Base-by-base conservation (phyloP, 2,329 filamentous ascomycete species). In the Colletotrichum tamarilloi region DNA sequence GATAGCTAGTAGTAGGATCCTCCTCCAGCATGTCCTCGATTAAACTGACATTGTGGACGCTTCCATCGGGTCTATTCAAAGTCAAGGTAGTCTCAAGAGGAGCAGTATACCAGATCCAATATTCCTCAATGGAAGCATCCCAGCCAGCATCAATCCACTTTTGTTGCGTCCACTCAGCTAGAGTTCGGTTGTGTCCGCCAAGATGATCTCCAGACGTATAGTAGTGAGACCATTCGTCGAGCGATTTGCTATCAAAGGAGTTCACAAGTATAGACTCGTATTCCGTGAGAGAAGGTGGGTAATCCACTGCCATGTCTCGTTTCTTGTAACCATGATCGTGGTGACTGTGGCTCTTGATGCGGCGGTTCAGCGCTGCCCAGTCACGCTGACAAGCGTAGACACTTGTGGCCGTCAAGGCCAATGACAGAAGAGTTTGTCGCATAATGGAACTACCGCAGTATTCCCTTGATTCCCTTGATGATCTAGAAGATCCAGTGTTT, bases 201-300 rank as follows among this genome's bases (percentile, higher is more conserved):
- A 73, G 60, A 42, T 73, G 70, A 28, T 73, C 70, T 28, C 66
- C 70, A 22, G 62, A 67, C 3, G 70, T 70, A 38, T 73, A 73
- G 5, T 73, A 73, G 35, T 65, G 46, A 5, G 70, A 73, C 66
- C 70, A 73, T 14, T 57, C 52, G 35, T 73, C 66, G 4, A 73
- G n/a, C 11, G 42, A 56, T 30, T 60, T 73, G 28, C 38, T 70
- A 24, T 73, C 70, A 4, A 73, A 70, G 5, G 66, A 69, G 42
- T 70, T 73, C 4, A 65, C 70, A 1, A 73, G 67, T 22, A 73
- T 70, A 4, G 35, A 35, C 60, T 70, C 70, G 0, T 60, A 5
- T 9, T 70, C 59, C 3, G 66, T 65, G 19, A 73, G 55, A 0
- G 46, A 32, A 5, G 70, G 66, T 5, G 70, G 70, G 12, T 69